Conservation (phyloP, 2,329 filamentous ascomycete genomes). For the Beauveria scarabaeidicola region DNA sequence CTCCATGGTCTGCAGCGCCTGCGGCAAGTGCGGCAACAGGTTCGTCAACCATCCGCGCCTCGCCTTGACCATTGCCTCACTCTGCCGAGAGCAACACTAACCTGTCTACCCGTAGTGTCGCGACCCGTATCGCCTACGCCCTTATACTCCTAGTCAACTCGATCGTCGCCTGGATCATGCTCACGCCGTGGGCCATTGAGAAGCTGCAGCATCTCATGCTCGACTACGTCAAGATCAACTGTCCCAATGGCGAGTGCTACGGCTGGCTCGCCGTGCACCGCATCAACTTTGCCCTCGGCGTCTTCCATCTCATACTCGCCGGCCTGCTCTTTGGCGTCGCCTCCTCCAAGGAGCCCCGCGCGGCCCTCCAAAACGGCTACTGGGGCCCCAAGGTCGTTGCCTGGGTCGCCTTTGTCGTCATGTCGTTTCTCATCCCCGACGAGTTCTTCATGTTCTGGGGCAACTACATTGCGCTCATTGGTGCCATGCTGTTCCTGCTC, state of each 20-base stretch:
- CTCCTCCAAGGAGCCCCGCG: slow-evolving; percentile 78
- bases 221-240: slow-evolving; percentile 93
- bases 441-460: slow-evolving; percentile 93
- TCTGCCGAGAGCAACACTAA: slow-evolving; percentile 13
- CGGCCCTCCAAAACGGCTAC: slow-evolving; percentile 91
- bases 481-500: slow-evolving; percentile 87
- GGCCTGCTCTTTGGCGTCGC: slow-evolving; percentile 78
- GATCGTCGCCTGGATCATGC: slow-evolving; percentile 96
- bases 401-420: slow-evolving; percentile 78
- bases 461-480: slow-evolving; percentile 81
- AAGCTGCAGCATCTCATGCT: slow-evolving; percentile 87
- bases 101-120: slow-evolving; percentile 53
- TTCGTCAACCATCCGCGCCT: slow-evolving; percentile 26
- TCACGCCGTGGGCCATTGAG: slow-evolving; percentile 96
- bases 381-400: slow-evolving; percentile 94
- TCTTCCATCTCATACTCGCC: slow-evolving; percentile 86
- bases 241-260: slow-evolving; percentile 81
- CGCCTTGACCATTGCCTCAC: neutral
- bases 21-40: slow-evolving; percentile 96
- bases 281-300: slow-evolving; percentile 92
- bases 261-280: slow-evolving; percentile 95
- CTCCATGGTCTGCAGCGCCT: slow-evolving; percentile 89
- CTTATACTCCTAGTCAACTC: slow-evolving; percentile 94
- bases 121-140: slow-evolving; percentile 92
- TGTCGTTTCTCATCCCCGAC: slow-evolving; percentile 94